Percentiles rank a stretch among this genome's conserved stretches.
Evolutionary conservation across 192 early-diverging fungal species (phyloP).

Genomic region (Backusella psychrophila): DNA sequence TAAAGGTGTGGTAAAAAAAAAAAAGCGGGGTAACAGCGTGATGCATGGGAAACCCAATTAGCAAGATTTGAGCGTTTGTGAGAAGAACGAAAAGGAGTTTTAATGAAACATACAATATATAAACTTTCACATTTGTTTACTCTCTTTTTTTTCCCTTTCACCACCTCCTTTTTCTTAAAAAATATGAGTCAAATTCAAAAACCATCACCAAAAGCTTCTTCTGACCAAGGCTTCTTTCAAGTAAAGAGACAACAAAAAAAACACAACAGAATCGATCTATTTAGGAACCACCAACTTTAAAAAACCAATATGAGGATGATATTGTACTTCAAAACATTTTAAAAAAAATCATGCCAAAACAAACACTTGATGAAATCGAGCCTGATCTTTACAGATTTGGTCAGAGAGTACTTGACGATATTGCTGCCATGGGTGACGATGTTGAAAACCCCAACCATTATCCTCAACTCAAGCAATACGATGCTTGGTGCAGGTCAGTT

Average conservation of each 20-base stretch:
- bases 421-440: slow-evolving; percentile 43
- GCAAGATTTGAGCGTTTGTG: background rate
- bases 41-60: background rate
- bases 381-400: slow-evolving; percentile 45
- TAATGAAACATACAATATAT: background rate
- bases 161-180: background rate
- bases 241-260: slow-evolving; percentile 5
- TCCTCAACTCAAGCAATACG: slow-evolving; percentile 67
- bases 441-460: slow-evolving; percentile 55
- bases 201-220: slow-evolving; percentile 15
- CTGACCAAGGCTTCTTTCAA: slow-evolving; percentile 30
- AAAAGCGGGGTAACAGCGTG: too few relatives aligned
- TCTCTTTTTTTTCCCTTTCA: background rate
- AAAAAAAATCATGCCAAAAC: slow-evolving; percentile 43
- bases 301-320: slow-evolving; percentile 43
- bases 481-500: slow-evolving; percentile 55
- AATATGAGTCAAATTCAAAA: background rate
- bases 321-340: slow-evolving; percentile 47
- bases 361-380: slow-evolving; percentile 42
- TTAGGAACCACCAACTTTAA: slow-evolving; percentile 27
- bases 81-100: background rate
- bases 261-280: background rate
- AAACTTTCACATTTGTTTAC: background rate
- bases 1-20: too few relatives aligned
- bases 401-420: slow-evolving; percentile 39